phyloP scores from a whole-genome alignment of 1,284 basidiomycete species.

The Leccinum insolens region DNA sequence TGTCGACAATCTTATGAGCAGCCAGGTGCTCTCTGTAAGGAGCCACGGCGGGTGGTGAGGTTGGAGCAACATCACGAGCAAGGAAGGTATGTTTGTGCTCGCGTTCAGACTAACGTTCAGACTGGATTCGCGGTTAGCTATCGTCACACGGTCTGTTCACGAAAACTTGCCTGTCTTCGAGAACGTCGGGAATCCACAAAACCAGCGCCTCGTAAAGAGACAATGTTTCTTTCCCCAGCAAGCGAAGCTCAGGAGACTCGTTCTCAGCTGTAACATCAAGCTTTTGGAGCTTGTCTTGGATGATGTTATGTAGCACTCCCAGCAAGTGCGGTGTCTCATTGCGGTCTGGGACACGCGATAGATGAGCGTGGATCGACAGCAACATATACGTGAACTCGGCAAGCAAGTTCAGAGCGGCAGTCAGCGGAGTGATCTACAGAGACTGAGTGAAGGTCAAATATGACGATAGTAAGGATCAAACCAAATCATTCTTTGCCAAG shows the following conservation, averaged over 20 bases:
- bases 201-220: constrained; percentile 56
- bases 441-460: constrained; percentile 8
- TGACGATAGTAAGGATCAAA: constrained; percentile 34
- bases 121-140: constrained; percentile 32
- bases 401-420: constrained; percentile 57
- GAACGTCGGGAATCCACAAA: constrained; percentile 48
- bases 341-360: constrained; percentile 37
- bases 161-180: constrained; percentile 42
- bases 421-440: constrained; percentile 46
- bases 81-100: constrained; percentile 41
- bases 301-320: constrained; percentile 43
- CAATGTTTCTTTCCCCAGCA: constrained; percentile 46
- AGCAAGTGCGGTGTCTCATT: constrained; percentile 40
- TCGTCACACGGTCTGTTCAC: neutral
- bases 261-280: constrained; percentile 27
- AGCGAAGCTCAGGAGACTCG: constrained; percentile 24
- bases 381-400: constrained; percentile 48
- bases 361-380: constrained; percentile 46
- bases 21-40: constrained; percentile 45
- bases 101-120: no score
- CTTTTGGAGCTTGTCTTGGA: constrained; percentile 42
- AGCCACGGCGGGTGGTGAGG: constrained; percentile 52
- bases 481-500: constrained; percentile 42
- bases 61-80: constrained; percentile 53
- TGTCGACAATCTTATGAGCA: constrained; percentile 58